Evolutionary conservation across 257 asterid species (phyloP).

Genomic region (Primulina eburnea): DNA sequence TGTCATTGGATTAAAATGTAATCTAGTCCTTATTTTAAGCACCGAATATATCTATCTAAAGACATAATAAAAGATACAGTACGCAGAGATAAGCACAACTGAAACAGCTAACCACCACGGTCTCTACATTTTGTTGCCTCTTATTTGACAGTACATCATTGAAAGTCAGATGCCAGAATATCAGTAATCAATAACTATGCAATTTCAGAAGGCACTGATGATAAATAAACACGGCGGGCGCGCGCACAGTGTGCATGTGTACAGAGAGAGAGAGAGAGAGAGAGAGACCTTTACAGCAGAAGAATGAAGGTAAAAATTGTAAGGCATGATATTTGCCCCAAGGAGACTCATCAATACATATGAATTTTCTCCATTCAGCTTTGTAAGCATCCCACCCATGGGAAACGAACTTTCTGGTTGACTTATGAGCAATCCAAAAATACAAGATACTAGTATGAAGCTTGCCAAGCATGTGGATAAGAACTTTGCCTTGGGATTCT

Average conservation of each 20-base stretch:
- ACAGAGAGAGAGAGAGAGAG: constrained; percentile 12
- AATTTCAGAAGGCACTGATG: neutral
- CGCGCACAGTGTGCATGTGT: too few relatives aligned
- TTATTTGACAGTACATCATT: neutral
- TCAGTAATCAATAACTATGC: neutral
- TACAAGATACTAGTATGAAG: constrained; percentile 51
- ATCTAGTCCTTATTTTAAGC: too few relatives aligned
- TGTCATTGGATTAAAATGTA: too few relatives aligned
- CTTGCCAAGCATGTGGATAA: constrained; percentile 53
- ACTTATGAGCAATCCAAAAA: constrained; percentile 59
- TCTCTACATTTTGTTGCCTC: neutral
- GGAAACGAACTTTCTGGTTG: constrained; percentile 63
- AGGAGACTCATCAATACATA: constrained; percentile 87
- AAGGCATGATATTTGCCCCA: constrained; percentile 95
- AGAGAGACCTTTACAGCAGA: constrained; percentile 76
- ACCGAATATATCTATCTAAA: too few relatives aligned
- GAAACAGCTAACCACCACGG: neutral
- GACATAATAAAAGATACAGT: too few relatives aligned
- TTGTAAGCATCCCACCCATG: constrained; percentile 52
- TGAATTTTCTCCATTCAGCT: constrained; percentile 79
- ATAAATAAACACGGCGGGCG: too few relatives aligned
- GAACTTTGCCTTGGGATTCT: constrained; percentile 56
- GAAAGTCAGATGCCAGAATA: neutral
- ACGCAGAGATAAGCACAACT: too few relatives aligned
- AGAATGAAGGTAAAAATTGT: constrained; percentile 91